Evolutionary conservation across 1,284 basidiomycete species (phyloP).

Genomic region (Irpex sp.): DNA sequence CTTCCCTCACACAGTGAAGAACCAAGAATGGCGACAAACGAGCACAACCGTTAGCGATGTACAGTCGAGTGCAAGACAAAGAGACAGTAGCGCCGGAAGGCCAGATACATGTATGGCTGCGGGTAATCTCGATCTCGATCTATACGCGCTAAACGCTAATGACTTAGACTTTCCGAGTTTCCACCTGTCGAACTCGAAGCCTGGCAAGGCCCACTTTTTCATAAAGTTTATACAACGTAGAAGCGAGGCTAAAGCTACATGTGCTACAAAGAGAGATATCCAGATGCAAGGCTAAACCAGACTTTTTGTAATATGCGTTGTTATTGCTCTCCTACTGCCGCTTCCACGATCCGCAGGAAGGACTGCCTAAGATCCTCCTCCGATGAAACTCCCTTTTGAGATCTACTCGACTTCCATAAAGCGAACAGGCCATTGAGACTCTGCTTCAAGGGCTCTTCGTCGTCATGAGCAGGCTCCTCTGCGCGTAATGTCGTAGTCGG

Average conservation of each 20-base stretch:
- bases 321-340: constrained; percentile 13
- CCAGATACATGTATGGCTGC: neutral
- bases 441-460: constrained; percentile 28
- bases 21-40: neutral
- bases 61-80: neutral
- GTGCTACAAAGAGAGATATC: neutral
- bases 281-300: no score
- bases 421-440: constrained; percentile 47
- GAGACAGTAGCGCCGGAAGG: neutral
- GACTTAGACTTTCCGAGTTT: neutral
- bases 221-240: neutral
- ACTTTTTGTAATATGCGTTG: no score
- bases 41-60: neutral
- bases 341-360: constrained; percentile 26
- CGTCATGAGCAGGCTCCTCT: constrained; percentile 13
- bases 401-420: constrained; percentile 42
- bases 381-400: constrained; percentile 9
- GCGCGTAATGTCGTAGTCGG: neutral
- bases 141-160: no score
- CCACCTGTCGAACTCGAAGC: neutral
- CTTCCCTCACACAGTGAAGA: constrained; percentile 2
- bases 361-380: constrained; percentile 16
- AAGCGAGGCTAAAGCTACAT: neutral
- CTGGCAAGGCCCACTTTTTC: neutral
- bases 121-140: neutral